Evolutionary conservation across 2,329 filamentous ascomycete genomes (phyloP), one percentile per base, ranked within the genome.

Genomic region (Aspergillus jensenii): DNA sequence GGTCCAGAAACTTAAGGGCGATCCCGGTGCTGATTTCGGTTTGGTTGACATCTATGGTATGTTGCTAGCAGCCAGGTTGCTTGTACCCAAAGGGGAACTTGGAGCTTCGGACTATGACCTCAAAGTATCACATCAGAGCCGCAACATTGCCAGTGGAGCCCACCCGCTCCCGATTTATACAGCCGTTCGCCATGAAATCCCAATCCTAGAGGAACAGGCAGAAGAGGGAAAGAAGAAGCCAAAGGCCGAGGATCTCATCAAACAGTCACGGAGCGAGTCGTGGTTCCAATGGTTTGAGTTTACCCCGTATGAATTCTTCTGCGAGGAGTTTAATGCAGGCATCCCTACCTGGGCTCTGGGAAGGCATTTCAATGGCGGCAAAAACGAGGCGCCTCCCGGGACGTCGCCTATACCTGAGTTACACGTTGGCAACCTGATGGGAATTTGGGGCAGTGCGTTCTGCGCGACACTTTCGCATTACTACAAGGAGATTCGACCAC

Each of bases 221-320:
- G 60, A 74, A 17, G 27, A 67, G 62, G 54, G 67, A 68, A 65
- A 64, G 51, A 65, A 64, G 51, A 62, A 61, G 37, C 63, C 58
- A 23, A 69, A 62, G 25, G 67, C 74, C 7, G 75, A 73, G 60
- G 72, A 67, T 60, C 67, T 74, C 2, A 77, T 80, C 59, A 78
- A 74, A 39, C 77, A 80, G 58, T 80, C 82, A 4, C 76, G 75
- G 55, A 76, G 82, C 59, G 89, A 96, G 68, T 83, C 91, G 2
- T 98, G 93, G 90, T 99, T 98, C 67, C 93, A 99, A 68, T 98
- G 95, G 93, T 97, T 95, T 65, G 95, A 99, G 69, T 89, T 93
- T 67, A 96, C 91, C 0, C 93, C 93, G 0, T 97, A 96, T 69
- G 93, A 98, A 72, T 89, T 97, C 71, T 97, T 95, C 74, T 96